phyloP scores from a whole-genome alignment of 1,284 basidiomycete genomes.

The Meira miltonrushii region DNA sequence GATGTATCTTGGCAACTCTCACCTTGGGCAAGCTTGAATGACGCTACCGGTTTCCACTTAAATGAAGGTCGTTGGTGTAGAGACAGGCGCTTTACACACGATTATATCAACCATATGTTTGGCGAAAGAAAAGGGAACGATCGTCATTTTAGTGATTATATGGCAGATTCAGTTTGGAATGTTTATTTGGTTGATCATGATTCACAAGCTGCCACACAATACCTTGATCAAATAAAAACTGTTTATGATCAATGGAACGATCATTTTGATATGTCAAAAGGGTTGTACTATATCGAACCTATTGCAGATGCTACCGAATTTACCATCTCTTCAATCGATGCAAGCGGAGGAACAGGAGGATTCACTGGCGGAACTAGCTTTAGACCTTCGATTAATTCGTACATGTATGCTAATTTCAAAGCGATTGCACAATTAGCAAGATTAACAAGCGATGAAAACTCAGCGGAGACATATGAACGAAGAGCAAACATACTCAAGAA shows the following conservation, averaged over 20 bases:
- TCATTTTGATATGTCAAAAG: conserved; percentile 13
- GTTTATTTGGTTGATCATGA: conserved; percentile 12
- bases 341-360: conserved; percentile 9
- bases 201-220: not conserved
- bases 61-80: conserved; percentile 9
- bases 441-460: conserved; percentile 3
- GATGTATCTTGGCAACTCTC: conserved; percentile 12
- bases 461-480: not conserved
- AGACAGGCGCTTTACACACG: conserved; percentile 8
- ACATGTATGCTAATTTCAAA: conserved; percentile 10
- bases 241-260: conserved; percentile 12
- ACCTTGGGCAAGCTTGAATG: conserved; percentile 13
- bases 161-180: conserved; percentile 9
- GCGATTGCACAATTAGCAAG: conserved; percentile 10
- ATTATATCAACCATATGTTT: conserved; percentile 14
- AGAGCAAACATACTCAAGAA: conserved; percentile 9
- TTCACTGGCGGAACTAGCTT: conserved; percentile 10
- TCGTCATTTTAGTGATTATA: conserved; percentile 13
- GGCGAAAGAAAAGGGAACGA: conserved; percentile 4
- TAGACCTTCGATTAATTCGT: conserved; percentile 15
- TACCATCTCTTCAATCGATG: conserved; percentile 14
- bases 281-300: conserved; percentile 14
- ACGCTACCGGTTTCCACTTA: conserved; percentile 12
- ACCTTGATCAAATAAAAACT: conserved; percentile 6
- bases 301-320: conserved; percentile 15